Base-by-base conservation (phyloP, 1,284 basidiomycete species). In the Phenoliferia sp. region DNA sequence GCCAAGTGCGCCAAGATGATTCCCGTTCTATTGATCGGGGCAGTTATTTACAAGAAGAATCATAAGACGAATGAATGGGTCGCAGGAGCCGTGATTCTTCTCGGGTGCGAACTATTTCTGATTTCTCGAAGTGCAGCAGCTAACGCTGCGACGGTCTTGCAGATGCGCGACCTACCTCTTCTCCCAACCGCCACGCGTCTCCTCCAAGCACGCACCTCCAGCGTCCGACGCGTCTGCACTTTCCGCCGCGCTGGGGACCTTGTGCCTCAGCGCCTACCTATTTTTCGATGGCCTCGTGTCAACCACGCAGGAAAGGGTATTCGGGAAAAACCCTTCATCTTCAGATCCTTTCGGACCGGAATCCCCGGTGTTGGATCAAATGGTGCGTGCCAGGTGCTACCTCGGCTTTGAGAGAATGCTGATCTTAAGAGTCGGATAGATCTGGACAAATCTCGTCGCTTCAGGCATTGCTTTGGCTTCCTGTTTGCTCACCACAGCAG, bases 221-320 rank as follows among this genome's bases (percentile, higher is more conserved):
- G 59, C 32, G 44, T 44, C 57, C 39, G 33, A 34, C 28, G 54
- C 28, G 15, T 36, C 16, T 3, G 71, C 52, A 0, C 54, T 72
- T 12, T 16, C 50, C n/a, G n/a, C n/a, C n/a, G n/a, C n/a, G n/a
- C n/a, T n/a, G 2, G 71, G 71, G 5, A 35, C 71, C 2, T 28
- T 56, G 4, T 72, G 39, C 63, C 61, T 72, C 6, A 7, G 66
- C 26, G 69, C 67, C 2, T 76, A 76, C 60, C 66, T 76, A 32
- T 72, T 69, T 67, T 76, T 76, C 65, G 75, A 76, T 50, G 75
- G 74, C 12, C 63, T 76, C 10, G 74, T 74, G 15, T 66, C 61
- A 29, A 75, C 75, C 9, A 76, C 75, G 29, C 75, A 75, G 61
- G 71, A 75, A 63, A 62, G 65, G 32, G 74, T 72, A 5, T 75